phyloP scores from a whole-genome alignment of 1,139 yeast genomes.

The Arxiozyma bovina region DNA sequence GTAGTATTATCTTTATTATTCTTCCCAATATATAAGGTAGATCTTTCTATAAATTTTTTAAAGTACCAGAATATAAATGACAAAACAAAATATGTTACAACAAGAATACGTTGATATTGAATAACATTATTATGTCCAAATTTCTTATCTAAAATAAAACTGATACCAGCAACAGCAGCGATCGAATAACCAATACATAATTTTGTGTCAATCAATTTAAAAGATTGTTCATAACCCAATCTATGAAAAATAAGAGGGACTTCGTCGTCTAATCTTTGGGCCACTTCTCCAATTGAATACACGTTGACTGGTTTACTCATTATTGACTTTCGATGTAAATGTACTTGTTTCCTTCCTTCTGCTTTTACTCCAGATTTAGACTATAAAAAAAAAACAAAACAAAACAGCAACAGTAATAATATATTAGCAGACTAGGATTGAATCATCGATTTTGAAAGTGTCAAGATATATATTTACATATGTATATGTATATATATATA shows the following conservation, averaged over 20 bases:
- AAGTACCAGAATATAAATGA: conserved; percentile 44
- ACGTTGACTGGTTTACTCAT: conserved; percentile 30
- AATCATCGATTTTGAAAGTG: not conserved
- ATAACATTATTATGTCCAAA: conserved; percentile 38
- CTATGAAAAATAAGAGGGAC: conserved; percentile 36
- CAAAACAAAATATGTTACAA: conserved; percentile 42
- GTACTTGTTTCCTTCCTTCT: not conserved
- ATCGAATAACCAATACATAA: conserved; percentile 61
- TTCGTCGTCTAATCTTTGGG: conserved; percentile 25
- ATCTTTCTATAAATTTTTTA: conserved; percentile 42
- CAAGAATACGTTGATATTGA: conserved; percentile 37
- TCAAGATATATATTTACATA: no score
- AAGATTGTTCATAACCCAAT: conserved; percentile 58
- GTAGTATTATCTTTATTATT: conserved; percentile 9
- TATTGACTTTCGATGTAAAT: no score
- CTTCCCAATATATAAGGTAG: conserved; percentile 56
- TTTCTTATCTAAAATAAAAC: conserved; percentile 62
- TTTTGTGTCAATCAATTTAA: conserved; percentile 49
- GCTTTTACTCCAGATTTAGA: not conserved
- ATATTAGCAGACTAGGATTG: not conserved
- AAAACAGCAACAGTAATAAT: not conserved
- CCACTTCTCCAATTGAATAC: conserved; percentile 27
- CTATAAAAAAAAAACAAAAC: not conserved
- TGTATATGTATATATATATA: no score
- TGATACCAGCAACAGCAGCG: conserved; percentile 55